A percentile compares a stretch with the other conserved stretches of the same genome.
Conservation (phyloP, 768 basidiomycete species). For the Crucibulum laeve region DNA sequence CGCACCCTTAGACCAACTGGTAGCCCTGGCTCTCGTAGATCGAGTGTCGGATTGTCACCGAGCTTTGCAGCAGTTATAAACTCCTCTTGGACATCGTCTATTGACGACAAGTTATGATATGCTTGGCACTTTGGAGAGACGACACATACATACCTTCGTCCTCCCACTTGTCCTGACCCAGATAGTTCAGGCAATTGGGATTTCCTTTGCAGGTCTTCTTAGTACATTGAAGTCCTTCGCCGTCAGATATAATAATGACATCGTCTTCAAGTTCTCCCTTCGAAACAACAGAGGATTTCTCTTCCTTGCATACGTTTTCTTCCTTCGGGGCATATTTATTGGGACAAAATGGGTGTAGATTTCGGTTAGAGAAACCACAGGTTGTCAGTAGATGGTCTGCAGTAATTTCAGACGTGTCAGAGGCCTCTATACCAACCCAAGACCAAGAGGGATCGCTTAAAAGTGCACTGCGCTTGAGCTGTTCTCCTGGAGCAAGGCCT, state of each 20-base stretch:
- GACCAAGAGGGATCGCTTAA: constrained; percentile 61
- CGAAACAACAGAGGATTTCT: neutral
- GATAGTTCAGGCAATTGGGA: constrained; percentile 82
- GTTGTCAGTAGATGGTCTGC: constrained; percentile 60
- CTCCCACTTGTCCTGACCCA: constrained; percentile 84
- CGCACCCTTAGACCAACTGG: constrained; percentile 79
- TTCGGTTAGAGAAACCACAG: constrained; percentile 60
- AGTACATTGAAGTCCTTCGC: constrained; percentile 51
- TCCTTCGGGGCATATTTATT: constrained; percentile 44
- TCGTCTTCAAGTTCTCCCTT: constrained; percentile 53
- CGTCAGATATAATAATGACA: constrained; percentile 68
- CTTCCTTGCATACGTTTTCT: constrained; percentile 1
- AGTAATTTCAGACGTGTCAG: constrained; percentile 54
- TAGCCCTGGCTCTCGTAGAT: constrained; percentile 43
- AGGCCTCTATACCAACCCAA: constrained; percentile 74
- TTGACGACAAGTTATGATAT: constrained; percentile 8
- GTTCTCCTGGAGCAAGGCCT: constrained; percentile 59
- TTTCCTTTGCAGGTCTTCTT: constrained; percentile 69
- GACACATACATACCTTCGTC: constrained; percentile 44
- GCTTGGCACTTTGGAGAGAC: constrained; percentile 6
- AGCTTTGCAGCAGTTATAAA: constrained; percentile 51
- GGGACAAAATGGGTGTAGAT: constrained; percentile 46
- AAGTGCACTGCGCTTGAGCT: constrained; percentile 53
- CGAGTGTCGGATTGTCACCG: constrained; percentile 49
- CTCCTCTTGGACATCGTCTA: constrained; percentile 45